Percentiles rank a stretch among this genome's conserved stretches.
Conservation (phyloP, 2,329 filamentous ascomycete genomes). For the Microascus cirrosus region DNA sequence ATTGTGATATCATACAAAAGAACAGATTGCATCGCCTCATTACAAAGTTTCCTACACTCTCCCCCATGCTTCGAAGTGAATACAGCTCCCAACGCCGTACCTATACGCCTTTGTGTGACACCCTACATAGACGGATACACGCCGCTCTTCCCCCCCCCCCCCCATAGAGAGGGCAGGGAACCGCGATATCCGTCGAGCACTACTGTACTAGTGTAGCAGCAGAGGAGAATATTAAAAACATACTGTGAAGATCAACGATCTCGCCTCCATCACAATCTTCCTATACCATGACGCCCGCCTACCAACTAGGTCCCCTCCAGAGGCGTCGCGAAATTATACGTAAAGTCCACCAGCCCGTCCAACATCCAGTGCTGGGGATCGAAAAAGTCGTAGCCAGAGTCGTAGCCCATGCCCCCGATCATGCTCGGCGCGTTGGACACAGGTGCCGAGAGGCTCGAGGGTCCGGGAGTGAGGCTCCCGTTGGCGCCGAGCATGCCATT, state of each 20-base stretch:
- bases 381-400: conserved; percentile 75
- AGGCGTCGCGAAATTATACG: conserved; percentile 47
- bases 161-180: no score
- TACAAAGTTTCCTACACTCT: not conserved
- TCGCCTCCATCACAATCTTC: not conserved
- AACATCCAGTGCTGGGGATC: conserved; percentile 91
- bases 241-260: not conserved
- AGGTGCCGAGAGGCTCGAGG: conserved; percentile 30
- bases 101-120: no score
- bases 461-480: conserved; percentile 34
- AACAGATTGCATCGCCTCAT: not conserved
- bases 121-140: no score
- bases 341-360: conserved; percentile 73
- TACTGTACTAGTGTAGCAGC: no score
- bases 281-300: not conserved
- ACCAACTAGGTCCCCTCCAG: conserved; percentile 37
- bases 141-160: no score
- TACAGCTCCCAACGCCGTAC: no score
- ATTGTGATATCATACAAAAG: not conserved
- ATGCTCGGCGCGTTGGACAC: conserved; percentile 30
- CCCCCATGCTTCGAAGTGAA: not conserved
- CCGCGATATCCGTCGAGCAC: no score
- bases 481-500: conserved; percentile 29
- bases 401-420: conserved; percentile 32
- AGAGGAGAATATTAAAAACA: not conserved